Conservation (phyloP, 208 protist species). For the Wallacemonas rigidus region DNA sequence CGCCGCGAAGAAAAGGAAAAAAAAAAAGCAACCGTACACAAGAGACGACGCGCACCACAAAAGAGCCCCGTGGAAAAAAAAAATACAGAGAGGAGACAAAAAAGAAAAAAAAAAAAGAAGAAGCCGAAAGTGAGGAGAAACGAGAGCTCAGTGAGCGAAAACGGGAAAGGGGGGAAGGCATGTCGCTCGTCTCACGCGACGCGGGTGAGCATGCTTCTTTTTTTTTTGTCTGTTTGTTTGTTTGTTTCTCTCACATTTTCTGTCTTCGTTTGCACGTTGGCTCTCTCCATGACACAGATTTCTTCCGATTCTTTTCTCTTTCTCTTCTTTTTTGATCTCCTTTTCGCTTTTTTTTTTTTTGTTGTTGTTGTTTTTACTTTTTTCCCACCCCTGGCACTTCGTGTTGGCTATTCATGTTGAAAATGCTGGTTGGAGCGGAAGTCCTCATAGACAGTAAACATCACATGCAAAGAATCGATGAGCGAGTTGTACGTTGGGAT, state of each 20-base stretch:
- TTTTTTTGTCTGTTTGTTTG: background rate
- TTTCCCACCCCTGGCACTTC: background rate
- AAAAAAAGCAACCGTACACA: conserved; percentile 13
- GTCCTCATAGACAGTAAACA: conserved; percentile 97
- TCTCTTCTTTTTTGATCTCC: too few species aligned
- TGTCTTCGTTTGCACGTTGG: background rate
- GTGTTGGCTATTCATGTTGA: conserved; percentile 71
- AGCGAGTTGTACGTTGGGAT: conserved; percentile 96
- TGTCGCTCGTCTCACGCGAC: background rate
- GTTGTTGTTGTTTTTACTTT: background rate
- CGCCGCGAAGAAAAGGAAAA: conserved; percentile 13
- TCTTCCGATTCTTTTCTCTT: background rate
- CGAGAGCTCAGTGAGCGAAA: conserved; percentile 12
- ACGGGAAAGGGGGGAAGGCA: background rate
- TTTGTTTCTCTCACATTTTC: background rate
- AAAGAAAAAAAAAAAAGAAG: conserved; percentile 13
- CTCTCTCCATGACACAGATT: too few species aligned
- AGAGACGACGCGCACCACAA: background rate
- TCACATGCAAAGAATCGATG: conserved; percentile 97
- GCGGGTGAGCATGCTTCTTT: background rate
- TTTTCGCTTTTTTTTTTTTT: background rate
- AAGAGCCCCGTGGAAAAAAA: background rate
- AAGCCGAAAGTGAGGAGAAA: background rate
- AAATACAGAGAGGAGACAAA: background rate
- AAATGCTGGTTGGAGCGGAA: conserved; percentile 96